Base-by-base conservation (phyloP, 257 asterid species). In the Gentiana straminea region DNA sequence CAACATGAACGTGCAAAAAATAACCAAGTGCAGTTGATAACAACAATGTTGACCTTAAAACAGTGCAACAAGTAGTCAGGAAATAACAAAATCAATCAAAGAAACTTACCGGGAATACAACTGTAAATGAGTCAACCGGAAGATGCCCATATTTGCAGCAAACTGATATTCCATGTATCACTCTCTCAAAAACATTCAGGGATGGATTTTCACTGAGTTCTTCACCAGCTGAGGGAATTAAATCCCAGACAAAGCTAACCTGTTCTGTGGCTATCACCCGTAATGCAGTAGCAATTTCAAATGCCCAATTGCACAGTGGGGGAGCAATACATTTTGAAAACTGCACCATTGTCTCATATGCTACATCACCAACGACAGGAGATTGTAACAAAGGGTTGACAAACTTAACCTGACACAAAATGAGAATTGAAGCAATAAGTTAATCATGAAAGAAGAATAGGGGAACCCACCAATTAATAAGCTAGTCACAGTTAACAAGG, bases 111-210 rank as follows among this genome's bases (percentile, higher is more conserved):
- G 98, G 97, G 62, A 91, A 91, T 67, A 91, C 80, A 74, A 84
- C 88, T 64, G 87, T 78, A 74, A 91, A 91, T 9, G 98, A 79
- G 69, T 91, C 98, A 46, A 91, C 97, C 34, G 98, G 96, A 64
- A 91, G 93, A 36, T 96, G 88, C 50, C 95, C 98, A 73, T 92
- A 75, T 81, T 80, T 91, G 82, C 95, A 91, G 39, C 97, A 84
- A 67, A 79, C 59, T 69, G 81, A 78, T 68, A 91, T 74, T 64
- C 95, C 98, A 61, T 76, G 72, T 70, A 81, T 81, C 66, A 87
- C 73, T 62, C 89, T 81, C 70, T 85, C 98, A 78, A 84, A 87
- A 55, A 87, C 90, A 71, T 94, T 77, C 58, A 75, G 61, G 15
- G 92, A 71, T 60, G 83, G 86, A 56, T 77, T 72, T 64, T 73